A percentile compares a stretch with the other conserved stretches of the same genome.
Evolutionary conservation across 2,329 filamentous ascomycete species (phyloP).

Genomic region (Penicillium sp.): DNA sequence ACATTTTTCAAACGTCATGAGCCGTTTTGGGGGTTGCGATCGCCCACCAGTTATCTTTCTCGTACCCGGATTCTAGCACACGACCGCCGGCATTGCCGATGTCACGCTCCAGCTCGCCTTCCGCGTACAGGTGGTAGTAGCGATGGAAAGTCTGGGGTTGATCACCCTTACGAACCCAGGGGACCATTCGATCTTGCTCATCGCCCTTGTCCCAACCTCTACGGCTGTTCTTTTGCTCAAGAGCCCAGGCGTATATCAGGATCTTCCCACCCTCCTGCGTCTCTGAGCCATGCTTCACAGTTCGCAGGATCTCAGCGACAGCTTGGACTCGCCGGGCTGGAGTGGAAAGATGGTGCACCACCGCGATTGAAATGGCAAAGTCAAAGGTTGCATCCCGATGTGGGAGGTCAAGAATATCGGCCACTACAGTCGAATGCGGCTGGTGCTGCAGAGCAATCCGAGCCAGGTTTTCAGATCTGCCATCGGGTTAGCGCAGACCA

Average conservation of each 20-base stretch:
- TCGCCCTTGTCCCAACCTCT: conserved; percentile 83
- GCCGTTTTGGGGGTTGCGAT: conserved; percentile 52
- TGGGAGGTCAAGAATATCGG: conserved; percentile 80
- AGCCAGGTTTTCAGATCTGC: conserved; percentile 59
- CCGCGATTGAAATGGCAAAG: conserved; percentile 91
- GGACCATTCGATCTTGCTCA: conserved; percentile 89
- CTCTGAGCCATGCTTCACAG: conserved; percentile 49
- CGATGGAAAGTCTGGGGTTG: conserved; percentile 67
- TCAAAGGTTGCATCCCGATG: conserved; percentile 68
- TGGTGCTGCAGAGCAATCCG: conserved; percentile 58
- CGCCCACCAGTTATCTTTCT: conserved; percentile 98
- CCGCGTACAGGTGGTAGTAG: conserved; percentile 90
- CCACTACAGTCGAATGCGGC: conserved; percentile 70
- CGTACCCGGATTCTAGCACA: conserved; percentile 80
- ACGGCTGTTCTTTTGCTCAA: conserved; percentile 84
- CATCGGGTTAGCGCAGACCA: conserved; percentile 5
- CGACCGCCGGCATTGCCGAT: conserved; percentile 70
- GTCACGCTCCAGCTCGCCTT: conserved; percentile 83
- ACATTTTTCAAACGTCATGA: conserved; percentile 14
- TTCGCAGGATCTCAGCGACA: conserved; percentile 68
- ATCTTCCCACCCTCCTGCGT: conserved; percentile 58
- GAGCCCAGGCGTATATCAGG: conserved; percentile 89
- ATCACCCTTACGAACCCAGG: conserved; percentile 72
- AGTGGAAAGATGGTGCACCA: conserved; percentile 90
- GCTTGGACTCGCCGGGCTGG: conserved; percentile 69